Evolutionary conservation across 148 eudicot species (phyloP).

Genomic region (Salicornia ramosissima): DNA sequence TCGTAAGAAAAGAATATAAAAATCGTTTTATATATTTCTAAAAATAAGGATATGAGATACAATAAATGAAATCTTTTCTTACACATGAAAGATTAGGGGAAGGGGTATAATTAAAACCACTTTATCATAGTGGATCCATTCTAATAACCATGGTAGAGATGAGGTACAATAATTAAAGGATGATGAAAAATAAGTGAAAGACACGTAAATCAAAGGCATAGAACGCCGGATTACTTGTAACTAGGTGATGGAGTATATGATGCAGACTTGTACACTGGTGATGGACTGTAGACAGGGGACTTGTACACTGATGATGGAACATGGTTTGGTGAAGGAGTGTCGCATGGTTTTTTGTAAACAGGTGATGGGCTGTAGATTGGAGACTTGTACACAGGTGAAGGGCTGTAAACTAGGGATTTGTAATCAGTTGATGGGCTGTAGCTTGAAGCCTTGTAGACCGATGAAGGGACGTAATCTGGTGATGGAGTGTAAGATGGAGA

Average conservation of each 20-base stretch:
- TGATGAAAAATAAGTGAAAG: not conserved
- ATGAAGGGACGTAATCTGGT: not conserved
- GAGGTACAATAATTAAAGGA: too few relatives aligned
- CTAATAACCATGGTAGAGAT: too few relatives aligned
- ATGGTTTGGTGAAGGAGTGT: not conserved
- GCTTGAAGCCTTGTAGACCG: too few relatives aligned
- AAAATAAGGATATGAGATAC: too few relatives aligned
- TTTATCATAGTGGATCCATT: too few relatives aligned
- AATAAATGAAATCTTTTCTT: too few relatives aligned
- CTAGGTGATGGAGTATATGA: not conserved
- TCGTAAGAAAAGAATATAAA: too few relatives aligned
- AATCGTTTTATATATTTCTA: too few relatives aligned
- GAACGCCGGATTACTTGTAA: not conserved
- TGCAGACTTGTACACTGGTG: not conserved
- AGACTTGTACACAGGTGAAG: not conserved
- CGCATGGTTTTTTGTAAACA: not conserved
- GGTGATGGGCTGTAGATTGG: not conserved
- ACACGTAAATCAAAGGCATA: not conserved
- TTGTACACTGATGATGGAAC: too few relatives aligned
- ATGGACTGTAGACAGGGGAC: not conserved
- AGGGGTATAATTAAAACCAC: too few relatives aligned
- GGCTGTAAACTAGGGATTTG: not conserved
- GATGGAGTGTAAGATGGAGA: not conserved
- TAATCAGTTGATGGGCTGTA: too few relatives aligned
- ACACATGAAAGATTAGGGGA: too few relatives aligned